Evolutionary conservation across 2,329 filamentous ascomycete genomes (phyloP).

Genomic region (Aspergillus sclerotialis): DNA sequence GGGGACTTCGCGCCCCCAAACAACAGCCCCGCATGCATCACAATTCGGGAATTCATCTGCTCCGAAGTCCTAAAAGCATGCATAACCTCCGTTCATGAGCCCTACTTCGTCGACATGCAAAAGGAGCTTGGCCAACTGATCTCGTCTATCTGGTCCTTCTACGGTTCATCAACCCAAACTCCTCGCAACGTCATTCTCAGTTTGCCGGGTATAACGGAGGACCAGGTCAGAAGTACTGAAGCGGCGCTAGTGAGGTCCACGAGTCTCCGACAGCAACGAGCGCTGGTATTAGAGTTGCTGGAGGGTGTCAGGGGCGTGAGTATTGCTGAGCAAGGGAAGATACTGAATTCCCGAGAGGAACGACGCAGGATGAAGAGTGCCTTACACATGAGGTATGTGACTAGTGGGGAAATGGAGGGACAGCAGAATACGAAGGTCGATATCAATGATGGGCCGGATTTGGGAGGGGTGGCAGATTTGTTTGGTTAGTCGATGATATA

Average conservation of each 20-base stretch:
- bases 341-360: conserved; percentile 43
- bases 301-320: conserved; percentile 84
- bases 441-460: conserved; percentile 43
- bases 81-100: conserved; percentile 84
- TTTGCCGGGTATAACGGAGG: conserved; percentile 66
- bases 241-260: conserved; percentile 51
- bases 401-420: conserved; percentile 35
- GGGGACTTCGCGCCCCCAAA: conserved; percentile 61
- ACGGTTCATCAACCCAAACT: conserved; percentile 61
- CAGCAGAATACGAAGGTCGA: conserved; percentile 35
- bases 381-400: conserved; percentile 39
- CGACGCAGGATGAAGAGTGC: conserved; percentile 36
- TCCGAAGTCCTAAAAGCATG: conserved; percentile 83
- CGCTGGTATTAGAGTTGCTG: conserved; percentile 74
- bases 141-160: conserved; percentile 73
- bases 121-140: conserved; percentile 86
- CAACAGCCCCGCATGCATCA: conserved; percentile 48
- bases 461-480: conserved; percentile 48
- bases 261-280: conserved; percentile 66
- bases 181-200: conserved; percentile 70
- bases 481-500: too few species aligned
- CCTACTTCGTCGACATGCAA: conserved; percentile 94
- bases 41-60: conserved; percentile 83
- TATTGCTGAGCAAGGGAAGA: conserved; percentile 86
- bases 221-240: conserved; percentile 60